These are phyloP conservation scores for Nemania diffusa DNA, from an alignment of 2,329 filamentous ascomycete genomes.

Conservation along the genomic window DNA sequence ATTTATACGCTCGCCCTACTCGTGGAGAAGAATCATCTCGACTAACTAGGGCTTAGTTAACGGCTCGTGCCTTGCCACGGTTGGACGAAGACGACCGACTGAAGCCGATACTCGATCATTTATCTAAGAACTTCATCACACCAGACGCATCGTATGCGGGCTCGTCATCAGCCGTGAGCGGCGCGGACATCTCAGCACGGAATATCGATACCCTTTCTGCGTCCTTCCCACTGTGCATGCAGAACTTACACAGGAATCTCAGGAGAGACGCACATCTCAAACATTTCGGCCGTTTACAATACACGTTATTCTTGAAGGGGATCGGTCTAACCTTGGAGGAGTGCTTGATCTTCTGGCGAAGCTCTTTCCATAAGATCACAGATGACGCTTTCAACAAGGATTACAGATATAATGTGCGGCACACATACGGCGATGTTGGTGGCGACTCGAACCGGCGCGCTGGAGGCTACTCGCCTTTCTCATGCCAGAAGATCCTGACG, in stretches of 20 bases:
- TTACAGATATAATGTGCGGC: slow-evolving; percentile 96
- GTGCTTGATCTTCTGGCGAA: slow-evolving; percentile 90
- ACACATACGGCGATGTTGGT: slow-evolving; percentile 93
- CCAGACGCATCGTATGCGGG: slow-evolving; percentile 85
- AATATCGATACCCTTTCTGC: slow-evolving; percentile 82
- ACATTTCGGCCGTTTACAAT: slow-evolving; percentile 92
- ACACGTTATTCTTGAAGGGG: slow-evolving; percentile 95
- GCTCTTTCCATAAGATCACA: slow-evolving; percentile 83
- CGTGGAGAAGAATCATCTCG: slow-evolving; percentile 9
- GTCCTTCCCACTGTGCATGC: slow-evolving; percentile 94
- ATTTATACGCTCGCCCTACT: slow-evolving; percentile 44
- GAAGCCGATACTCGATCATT: slow-evolving; percentile 72
- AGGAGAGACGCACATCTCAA: slow-evolving; percentile 91
- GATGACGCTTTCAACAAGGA: slow-evolving; percentile 98
- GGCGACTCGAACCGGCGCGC: slow-evolving; percentile 89
- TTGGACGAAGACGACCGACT: slow-evolving; percentile 97
- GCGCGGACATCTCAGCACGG: slow-evolving; percentile 78
- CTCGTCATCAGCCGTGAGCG: slow-evolving; percentile 71
- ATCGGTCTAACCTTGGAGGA: slow-evolving; percentile 94
- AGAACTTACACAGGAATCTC: slow-evolving; percentile 84
- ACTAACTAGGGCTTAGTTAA: slow-evolving; percentile 65
- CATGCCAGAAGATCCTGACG: slow-evolving; percentile 93
- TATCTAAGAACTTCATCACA: slow-evolving; percentile 96
- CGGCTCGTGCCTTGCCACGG: slow-evolving; percentile 87
- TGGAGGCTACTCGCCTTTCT: slow-evolving; percentile 88